Base-by-base conservation (phyloP, 2,329 filamentous ascomycete genomes). In the Colletotrichum chrysophilum region DNA sequence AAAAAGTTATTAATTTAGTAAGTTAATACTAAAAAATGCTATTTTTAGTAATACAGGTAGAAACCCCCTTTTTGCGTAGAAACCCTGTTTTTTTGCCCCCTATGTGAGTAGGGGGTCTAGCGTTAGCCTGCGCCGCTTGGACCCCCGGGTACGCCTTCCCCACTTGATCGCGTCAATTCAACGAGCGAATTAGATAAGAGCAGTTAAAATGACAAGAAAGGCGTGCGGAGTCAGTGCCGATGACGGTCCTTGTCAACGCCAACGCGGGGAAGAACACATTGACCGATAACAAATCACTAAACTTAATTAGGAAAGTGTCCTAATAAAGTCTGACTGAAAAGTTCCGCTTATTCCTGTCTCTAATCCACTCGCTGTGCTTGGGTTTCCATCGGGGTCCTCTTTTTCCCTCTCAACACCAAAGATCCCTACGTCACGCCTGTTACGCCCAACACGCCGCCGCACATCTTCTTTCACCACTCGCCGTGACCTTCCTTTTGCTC, bases 401-500 rank as follows among this genome's bases (percentile, higher is more conserved):
- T 72, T 75, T 66, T 21, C 52, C 30, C 30, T 62, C 62, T 64
- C 58, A 56, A 62, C 62, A 34, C 66, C 72, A 26, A 58, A 52
- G 62, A 72, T 24, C 66, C 67, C 48, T 56, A 56, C 56, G 62
- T 56, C 38, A 55, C 52, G 69, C 56, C 34, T n/a, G 14, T 72
- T 67, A 75, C 72, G 72, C 69, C 69, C 38, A 72, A 62, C 55
- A n/a, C 72, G 72, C 69, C 69, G 66, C 30, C 13, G 30, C 52
- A n/a, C 30, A 14, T 24, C 14, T 38, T 28, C 52, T 28, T 4
- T 60, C 30, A 34, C 30, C 32, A 38, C 13, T 34, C 36, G 24
- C 62, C 7, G n/a, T 28, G 14, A 34, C 34, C 61, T 43, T 62
- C 18, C 34, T 64, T 14, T 21, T 62, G 60, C 30, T 32, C 16